Conservation (phyloP, 805 yeast genomes). For the Priceomyces melissophilus region DNA sequence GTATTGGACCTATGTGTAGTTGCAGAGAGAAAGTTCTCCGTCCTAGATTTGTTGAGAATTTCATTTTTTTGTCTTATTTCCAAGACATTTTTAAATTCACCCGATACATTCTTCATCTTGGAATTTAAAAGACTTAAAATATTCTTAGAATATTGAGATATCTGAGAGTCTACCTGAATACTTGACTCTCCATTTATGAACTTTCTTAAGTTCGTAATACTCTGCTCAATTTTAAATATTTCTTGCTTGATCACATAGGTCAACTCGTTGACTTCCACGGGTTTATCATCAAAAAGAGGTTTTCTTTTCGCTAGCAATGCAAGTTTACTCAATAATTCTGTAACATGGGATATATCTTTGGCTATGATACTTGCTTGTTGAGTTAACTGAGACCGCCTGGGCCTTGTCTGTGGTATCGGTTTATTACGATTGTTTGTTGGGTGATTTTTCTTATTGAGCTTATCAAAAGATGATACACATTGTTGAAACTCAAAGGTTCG, state of each 20-base stretch:
- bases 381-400: conserved; percentile 36
- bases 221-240: conserved; percentile 74
- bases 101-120: conserved; percentile 86
- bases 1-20: conserved; percentile 26
- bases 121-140: conserved; percentile 85
- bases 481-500: conserved; percentile 91
- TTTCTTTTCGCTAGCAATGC: conserved; percentile 85
- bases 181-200: conserved; percentile 45
- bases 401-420: conserved; percentile 17
- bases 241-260: conserved; percentile 87
- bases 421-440: conserved; percentile 18
- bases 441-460: conserved; percentile 46
- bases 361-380: conserved; percentile 81
- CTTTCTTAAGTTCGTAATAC: conserved; percentile 58
- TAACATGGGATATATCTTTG: conserved; percentile 81
- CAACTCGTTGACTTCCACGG: conserved; percentile 88
- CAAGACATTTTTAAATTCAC: conserved; percentile 85
- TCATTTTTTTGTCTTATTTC: conserved; percentile 85
- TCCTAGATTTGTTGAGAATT: conserved; percentile 71
- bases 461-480: conserved; percentile 75
- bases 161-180: conserved; percentile 52
- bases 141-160: conserved; percentile 72
- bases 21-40: conserved; percentile 75
- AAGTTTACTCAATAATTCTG: conserved; percentile 72
- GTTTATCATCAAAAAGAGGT: conserved; percentile 90